A percentile compares a stretch with the other conserved stretches of the same genome.
These are phyloP conservation scores for Prunus yedoensis DNA, from an alignment of 331 rosid genomes.

Conservation along the genomic window DNA sequence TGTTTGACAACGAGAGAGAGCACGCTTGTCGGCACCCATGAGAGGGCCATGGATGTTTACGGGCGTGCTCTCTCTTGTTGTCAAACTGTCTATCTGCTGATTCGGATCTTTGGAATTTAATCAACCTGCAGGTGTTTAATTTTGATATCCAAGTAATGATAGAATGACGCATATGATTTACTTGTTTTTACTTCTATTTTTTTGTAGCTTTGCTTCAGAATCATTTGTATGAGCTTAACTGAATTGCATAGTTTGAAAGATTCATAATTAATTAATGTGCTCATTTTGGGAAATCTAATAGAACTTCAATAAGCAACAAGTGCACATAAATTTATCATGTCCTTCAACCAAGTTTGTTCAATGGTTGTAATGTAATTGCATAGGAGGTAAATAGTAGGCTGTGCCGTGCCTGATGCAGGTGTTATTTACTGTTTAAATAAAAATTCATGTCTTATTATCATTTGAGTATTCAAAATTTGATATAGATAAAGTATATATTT, in stretches of 20 bases:
- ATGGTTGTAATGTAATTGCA: neutral
- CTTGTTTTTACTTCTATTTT: neutral
- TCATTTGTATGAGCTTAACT: neutral
- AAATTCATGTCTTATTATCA: too few relatives aligned
- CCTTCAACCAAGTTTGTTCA: neutral
- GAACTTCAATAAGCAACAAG: neutral
- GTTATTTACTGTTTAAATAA: too few relatives aligned
- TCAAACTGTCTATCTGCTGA: neutral
- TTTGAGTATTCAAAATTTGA: too few relatives aligned
- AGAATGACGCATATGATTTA: neutral
- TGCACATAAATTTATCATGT: neutral
- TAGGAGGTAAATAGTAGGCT: too few relatives aligned
- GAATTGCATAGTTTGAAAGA: neutral
- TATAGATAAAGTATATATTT: too few relatives aligned
- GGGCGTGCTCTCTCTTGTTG: constrained; percentile 24
- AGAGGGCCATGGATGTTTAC: constrained; percentile 15
- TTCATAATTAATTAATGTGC: neutral
- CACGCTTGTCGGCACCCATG: constrained; percentile 26
- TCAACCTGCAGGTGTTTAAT: neutral
- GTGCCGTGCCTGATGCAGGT: too few relatives aligned
- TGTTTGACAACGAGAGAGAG: constrained; percentile 20
- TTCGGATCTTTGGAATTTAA: neutral
- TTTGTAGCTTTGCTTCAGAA: neutral
- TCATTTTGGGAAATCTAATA: neutral
- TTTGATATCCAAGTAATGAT: neutral